Evolutionary conservation across 768 basidiomycete genomes (phyloP), one percentile per base, ranked within the genome.

Genomic region (Pleurotus salmoneostramineus): DNA sequence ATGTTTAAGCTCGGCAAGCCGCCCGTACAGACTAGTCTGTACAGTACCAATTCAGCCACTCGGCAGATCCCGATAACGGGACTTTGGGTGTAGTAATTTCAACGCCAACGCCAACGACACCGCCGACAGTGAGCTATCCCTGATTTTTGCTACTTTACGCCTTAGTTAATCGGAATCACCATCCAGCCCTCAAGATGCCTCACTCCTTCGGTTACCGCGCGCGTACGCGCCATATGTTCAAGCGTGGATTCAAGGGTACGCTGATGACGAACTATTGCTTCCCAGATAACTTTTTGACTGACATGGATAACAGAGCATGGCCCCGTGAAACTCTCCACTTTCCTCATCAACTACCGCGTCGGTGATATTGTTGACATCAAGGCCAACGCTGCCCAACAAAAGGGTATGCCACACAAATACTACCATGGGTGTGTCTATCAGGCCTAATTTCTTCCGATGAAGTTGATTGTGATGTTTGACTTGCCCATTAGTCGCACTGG

Each of bases 141-240:
- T 50, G 17, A 46, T 44, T 15, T 59, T 37, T 45, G 14, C 40
- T 61, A 36, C 57, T 31, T 27, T 40, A 55, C 2, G 27, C 21
- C 4, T 55, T 7, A 33, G 17, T 17, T 32, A 55, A 55, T 27
- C 45, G 14, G 7, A 6, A 11, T 17, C 44, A 7, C 59, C 56
- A 62, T 43, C 60, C 67, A 88, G 81, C 64, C 79, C 72, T 82
- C 85, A 86, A 87, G 74, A 98, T 99, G 96, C 96, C 96, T 82
- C 94, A 98, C 93, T 98, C 96, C 58, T 99, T 89, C 85, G 96
- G 96, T 93, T 93, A 95, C 83, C 89, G 96, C 74, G 96, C 96
- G 91, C 95, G 96, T 68, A 98, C 96, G 88, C 95, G 96, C 88
- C 82, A 95, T 81, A 97, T 98, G 95, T 98, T 99, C 91, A 95